Evolutionary conservation across 2,329 filamentous ascomycete species (phyloP), one percentile per base, ranked within the genome.

Genomic region (Sporothrix luriei): DNA sequence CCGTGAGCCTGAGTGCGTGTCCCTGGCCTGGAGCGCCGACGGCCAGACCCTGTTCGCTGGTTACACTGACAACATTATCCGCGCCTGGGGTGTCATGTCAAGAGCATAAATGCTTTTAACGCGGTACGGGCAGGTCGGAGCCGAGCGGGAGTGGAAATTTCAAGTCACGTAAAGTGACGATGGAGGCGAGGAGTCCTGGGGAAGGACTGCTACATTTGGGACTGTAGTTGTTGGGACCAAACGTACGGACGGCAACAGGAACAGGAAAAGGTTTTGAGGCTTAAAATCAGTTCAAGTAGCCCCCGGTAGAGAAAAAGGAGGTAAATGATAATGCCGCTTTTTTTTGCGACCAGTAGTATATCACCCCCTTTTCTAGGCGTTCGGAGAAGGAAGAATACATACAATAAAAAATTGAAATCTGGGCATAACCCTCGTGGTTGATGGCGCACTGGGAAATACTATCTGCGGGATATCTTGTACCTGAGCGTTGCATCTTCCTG

Each of bases 1-100:
- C 90, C 90, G 94, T 82, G 94, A 97, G 85, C 95, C 95, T 78
- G 94, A 98, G 90, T 98, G 94, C 84, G 90, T 99, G 80, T 93
- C 89, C 82, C 88, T 99, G 85, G 94, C 94, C 82, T 99, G 95
- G 95, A 93, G 89, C 82, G 94, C 94, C 80, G 95, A 99, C 80
- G 95, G 95, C 82, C 94, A 98, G 90, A 98, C 95, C 80, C 88
- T 99, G 83, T 99, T 99, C 84, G 94, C 95, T 82, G 95, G 95
- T 84, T 99, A 99, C 90, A 99, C 95, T 78, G 95, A 99, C 87
- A 98, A 97, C 90, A 91, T 96, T 86, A 97, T 97, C 86, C 92
- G 94, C 79, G 93, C 92, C 78, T 97, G 93, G 93, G 93, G 93
- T 85, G 93, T 97, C 80, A 97, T 97, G 93, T 95, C 92, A 83